Evolutionary conservation across 2,329 filamentous ascomycete genomes (phyloP).

Genomic region (Scytalidium lignicola): DNA sequence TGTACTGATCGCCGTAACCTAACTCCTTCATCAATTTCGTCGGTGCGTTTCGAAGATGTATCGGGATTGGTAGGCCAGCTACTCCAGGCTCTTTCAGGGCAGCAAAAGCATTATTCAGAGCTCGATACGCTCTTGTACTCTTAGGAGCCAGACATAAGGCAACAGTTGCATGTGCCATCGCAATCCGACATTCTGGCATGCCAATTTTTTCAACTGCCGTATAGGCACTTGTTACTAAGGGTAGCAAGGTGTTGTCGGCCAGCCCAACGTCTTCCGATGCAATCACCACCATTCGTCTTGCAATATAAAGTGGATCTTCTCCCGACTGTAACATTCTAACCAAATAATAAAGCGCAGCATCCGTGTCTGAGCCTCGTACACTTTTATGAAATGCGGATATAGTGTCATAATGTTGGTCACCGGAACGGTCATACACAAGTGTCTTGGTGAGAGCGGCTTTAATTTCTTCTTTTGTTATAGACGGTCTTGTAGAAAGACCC

Average conservation of each 20-base stretch:
- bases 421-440: constrained; percentile 87
- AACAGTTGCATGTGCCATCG: constrained; percentile 80
- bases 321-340: constrained; percentile 93
- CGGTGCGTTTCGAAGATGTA: constrained; percentile 87
- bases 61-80: constrained; percentile 73
- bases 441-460: constrained; percentile 85
- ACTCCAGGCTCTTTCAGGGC: constrained; percentile 79
- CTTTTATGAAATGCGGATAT: constrained; percentile 98
- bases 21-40: constrained; percentile 83
- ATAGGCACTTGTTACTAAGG: constrained; percentile 80
- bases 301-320: constrained; percentile 89
- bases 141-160: constrained; percentile 79
- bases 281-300: constrained; percentile 88
- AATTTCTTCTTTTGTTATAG: constrained; percentile 69
- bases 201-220: constrained; percentile 88
- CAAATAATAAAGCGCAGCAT: constrained; percentile 90
- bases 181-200: constrained; percentile 90
- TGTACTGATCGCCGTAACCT: constrained; percentile 87
- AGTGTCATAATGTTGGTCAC: constrained; percentile 96
- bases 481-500: constrained; percentile 60
- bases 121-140: constrained; percentile 81
- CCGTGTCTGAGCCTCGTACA: constrained; percentile 77
- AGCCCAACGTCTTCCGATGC: constrained; percentile 91
- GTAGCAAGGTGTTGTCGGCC: constrained; percentile 78
- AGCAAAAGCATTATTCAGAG: constrained; percentile 71